Evolutionary conservation across 2,329 filamentous ascomycete genomes (phyloP).

Genomic region (Penicillium polonicum): DNA sequence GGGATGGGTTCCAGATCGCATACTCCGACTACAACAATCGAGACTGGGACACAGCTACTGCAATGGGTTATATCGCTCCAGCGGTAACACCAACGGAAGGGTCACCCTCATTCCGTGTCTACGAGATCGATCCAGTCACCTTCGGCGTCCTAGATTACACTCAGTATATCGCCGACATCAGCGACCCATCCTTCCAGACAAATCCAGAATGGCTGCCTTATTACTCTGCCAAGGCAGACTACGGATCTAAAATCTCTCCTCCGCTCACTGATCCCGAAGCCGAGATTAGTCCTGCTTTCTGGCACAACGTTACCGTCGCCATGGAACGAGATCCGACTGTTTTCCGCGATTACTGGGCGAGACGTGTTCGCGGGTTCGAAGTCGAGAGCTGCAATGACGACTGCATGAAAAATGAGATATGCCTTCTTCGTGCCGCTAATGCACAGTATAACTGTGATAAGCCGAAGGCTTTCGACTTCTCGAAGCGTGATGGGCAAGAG

Average conservation of each 20-base stretch:
- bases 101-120: constrained; percentile 58
- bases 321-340: constrained; percentile 46
- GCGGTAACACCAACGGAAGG: constrained; percentile 57
- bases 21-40: constrained; percentile 51
- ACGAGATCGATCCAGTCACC: constrained; percentile 58
- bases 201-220: constrained; percentile 55
- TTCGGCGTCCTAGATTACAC: constrained; percentile 56
- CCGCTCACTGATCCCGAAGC: constrained; percentile 39
- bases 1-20: constrained; percentile 57
- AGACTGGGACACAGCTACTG: constrained; percentile 46
- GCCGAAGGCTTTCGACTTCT: constrained; percentile 35
- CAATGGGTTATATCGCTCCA: constrained; percentile 56
- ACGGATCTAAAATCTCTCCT: constrained; percentile 49
- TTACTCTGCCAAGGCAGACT: constrained; percentile 57
- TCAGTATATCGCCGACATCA: constrained; percentile 57
- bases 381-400: constrained; percentile 43
- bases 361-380: constrained; percentile 51
- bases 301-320: constrained; percentile 56
- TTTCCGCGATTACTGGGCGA: constrained; percentile 50
- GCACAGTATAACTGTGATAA: constrained; percentile 54
- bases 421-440: constrained; percentile 53
- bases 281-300: constrained; percentile 58
- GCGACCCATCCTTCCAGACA: constrained; percentile 44
- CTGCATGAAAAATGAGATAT: constrained; percentile 51
- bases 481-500: constrained; percentile 27